Evolutionary conservation across 2,329 filamentous ascomycete genomes (phyloP), one percentile per base, ranked within the genome.

Genomic region (Chalaropsis thielavioides): DNA sequence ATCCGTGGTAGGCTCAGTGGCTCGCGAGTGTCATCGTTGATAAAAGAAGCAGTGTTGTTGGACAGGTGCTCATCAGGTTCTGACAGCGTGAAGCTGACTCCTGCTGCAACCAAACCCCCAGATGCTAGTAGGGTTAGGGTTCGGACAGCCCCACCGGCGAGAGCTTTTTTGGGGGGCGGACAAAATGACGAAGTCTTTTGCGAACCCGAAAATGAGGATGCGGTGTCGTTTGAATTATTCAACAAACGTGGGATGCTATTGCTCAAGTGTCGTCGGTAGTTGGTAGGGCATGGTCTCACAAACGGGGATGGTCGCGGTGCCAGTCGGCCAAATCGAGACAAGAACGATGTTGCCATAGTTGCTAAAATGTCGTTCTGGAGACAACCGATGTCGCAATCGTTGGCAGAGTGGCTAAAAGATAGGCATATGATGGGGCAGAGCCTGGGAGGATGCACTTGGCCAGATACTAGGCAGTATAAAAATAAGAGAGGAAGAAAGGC

Each of bases 1-100:
- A 76, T 82, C 3, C 77, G 76, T 15, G 80, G 80, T 1, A 81
- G 71, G 10, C 72, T 72, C 1, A 51, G n/a, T 1, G 77, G 74
- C 68, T 78, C 76, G 41, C 74, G 74, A 62, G 38, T 24, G 24
- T 69, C 68, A 3, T 46, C 35, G 10, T 59, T 38, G 24, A 35
- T 10, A 4, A 7, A 8, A 24, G 35, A 27, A 19, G 13, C 22
- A 3, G 1, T 19, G 17, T 19, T 3, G 27, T 13, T 35, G 1
- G 54, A 17, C 54, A 58, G 31, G 54, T 62, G 19, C 2, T 65
- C n/a, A 4, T 65, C 59, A 10, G 65, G 65, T 8, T 67, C 65
- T 1, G 65, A 67, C 4, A 67, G 5, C 1, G 62, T 58, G 13
- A 61, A 67, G 38, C 65, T 61, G 2, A 67, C 43, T 15, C 24